Conservation (phyloP, 2,329 filamentous ascomycete species). For the Pyrenophora teres region DNA sequence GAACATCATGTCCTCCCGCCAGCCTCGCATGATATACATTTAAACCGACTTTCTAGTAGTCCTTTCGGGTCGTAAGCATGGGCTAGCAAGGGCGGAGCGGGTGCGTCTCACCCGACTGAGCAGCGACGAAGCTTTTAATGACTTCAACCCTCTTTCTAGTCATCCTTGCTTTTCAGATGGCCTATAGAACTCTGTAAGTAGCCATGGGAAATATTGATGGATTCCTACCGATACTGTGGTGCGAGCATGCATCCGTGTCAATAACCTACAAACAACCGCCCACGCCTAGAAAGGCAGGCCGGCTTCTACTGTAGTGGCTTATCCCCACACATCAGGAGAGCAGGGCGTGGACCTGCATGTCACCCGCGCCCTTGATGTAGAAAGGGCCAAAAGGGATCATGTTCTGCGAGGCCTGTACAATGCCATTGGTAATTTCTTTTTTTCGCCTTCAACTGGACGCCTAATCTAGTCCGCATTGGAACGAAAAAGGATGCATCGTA, state of each 20-base stretch:
- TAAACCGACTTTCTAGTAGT: constrained; percentile 7
- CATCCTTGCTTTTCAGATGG: too few relatives aligned
- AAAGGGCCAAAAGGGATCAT: constrained; percentile 4
- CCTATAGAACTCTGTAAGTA: neutral
- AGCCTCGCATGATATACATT: constrained; percentile 23
- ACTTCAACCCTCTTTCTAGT: too few relatives aligned
- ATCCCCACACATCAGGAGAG: constrained; percentile 19
- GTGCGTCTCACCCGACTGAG: too few relatives aligned
- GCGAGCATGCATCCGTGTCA: constrained; percentile 6
- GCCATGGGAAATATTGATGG: constrained; percentile 4
- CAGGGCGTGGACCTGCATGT: constrained; percentile 14
- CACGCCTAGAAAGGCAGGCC: constrained; percentile 21
- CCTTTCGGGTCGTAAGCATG: neutral
- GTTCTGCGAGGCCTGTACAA: constrained; percentile 7
- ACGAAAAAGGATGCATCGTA: constrained; percentile 7
- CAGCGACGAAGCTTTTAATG: too few relatives aligned
- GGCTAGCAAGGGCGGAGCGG: neutral
- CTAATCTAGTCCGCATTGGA: constrained; percentile 5
- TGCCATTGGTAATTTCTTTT: constrained; percentile 8
- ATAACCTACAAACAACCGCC: constrained; percentile 23
- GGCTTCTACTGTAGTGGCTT: constrained; percentile 21
- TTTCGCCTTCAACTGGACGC: constrained; percentile 1
- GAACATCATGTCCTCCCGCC: neutral
- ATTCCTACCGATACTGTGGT: neutral
- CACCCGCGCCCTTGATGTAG: constrained; percentile 15